Conservation (phyloP, 2,329 filamentous ascomycete species). For the Balansia obtecta region DNA sequence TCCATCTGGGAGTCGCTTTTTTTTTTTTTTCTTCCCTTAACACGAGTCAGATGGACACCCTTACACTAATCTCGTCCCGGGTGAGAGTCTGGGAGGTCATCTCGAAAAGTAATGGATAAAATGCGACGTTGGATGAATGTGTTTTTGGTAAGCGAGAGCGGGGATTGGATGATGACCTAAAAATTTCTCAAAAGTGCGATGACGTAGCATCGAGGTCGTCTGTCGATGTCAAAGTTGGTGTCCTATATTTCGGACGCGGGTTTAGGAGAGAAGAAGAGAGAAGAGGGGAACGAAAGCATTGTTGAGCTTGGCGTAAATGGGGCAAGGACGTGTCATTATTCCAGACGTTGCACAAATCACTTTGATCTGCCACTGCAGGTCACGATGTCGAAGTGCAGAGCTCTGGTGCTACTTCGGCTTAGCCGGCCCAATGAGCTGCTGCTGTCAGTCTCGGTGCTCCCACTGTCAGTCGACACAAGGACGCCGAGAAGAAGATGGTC, state of each 20-base stretch:
- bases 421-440: constrained; percentile 5
- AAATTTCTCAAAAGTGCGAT: too few relatives aligned
- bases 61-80: constrained; percentile 19
- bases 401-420: neutral
- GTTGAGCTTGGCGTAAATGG: neutral
- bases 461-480: neutral
- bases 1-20: neutral
- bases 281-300: neutral
- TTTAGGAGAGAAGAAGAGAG: neutral
- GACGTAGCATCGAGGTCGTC: neutral
- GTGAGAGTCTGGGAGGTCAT: constrained; percentile 15
- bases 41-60: neutral
- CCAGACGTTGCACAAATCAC: neutral
- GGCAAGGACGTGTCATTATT: neutral
- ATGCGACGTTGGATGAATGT: neutral
- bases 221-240: neutral
- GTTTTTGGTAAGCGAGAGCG: neutral
- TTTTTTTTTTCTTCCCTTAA: neutral
- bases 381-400: neutral
- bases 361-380: neutral
- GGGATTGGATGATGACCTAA: neutral
- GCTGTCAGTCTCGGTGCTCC: neutral
- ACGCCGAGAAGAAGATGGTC: too few relatives aligned
- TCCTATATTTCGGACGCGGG: neutral
- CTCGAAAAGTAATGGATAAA: neutral